Percentiles rank a stretch among this genome's conserved stretches.
Evolutionary conservation across 2,329 filamentous ascomycete species (phyloP).

Genomic region (Zymoseptoria passerinii): DNA sequence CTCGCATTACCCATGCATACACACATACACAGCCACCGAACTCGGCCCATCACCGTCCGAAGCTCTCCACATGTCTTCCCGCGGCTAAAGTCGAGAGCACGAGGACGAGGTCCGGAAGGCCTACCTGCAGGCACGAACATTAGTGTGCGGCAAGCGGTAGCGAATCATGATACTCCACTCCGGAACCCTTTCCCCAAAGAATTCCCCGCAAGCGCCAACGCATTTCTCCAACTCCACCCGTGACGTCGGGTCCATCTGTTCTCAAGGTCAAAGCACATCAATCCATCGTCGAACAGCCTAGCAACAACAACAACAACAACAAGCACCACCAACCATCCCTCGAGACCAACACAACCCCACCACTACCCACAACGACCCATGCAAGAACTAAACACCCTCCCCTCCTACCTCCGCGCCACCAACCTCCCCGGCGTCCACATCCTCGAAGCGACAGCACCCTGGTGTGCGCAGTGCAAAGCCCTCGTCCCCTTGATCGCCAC

Average conservation of each 20-base stretch:
- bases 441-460: conserved; percentile 25
- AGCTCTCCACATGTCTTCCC: background rate
- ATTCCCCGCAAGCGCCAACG: background rate
- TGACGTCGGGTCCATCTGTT: background rate
- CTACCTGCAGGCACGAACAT: background rate
- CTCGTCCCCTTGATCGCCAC: conserved; percentile 27
- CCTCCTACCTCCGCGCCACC: conserved; percentile 26
- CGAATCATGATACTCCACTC: background rate
- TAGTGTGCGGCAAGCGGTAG: background rate
- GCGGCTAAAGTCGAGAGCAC: background rate
- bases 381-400: conserved; percentile 25
- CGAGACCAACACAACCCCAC: no score
- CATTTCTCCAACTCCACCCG: background rate
- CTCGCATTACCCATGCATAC: no score
- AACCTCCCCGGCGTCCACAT: conserved; percentile 24
- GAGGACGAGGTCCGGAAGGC: background rate
- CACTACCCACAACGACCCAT: conserved; percentile 10
- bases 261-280: background rate
- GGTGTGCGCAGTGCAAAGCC: conserved; percentile 28
- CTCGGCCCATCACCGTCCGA: background rate
- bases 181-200: background rate
- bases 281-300: background rate
- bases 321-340: no score
- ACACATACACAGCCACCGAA: background rate
- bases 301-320: background rate